Base-by-base conservation (phyloP, 768 basidiomycete genomes). In the Boletus rufocinnamomeus region DNA sequence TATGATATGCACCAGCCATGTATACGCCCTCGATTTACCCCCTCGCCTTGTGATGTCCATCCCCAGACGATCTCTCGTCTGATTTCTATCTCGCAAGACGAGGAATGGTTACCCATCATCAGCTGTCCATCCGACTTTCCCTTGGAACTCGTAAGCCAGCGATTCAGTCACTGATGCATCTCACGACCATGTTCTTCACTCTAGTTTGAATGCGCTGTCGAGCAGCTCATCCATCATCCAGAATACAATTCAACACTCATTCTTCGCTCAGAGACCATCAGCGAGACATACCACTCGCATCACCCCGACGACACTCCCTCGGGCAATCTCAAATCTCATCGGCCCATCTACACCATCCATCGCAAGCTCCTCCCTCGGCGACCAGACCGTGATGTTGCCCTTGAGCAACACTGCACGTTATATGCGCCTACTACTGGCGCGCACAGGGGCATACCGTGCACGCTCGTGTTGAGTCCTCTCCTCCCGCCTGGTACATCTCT, bases 181-280 rank as follows among this genome's bases (percentile, higher is more conserved):
- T 48, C 28, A 50, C 43, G 16, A 38, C n/a, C 11, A 23, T 28
- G 19, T 25, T 17, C 13, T 32, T 27, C 3, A 2, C 37, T 49
- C 19, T 61, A 94, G 92, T 97, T 97, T 68, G 83, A 89, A 62
- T 67, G 71, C 1, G 91, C 89, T 0, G 71, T 89, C 34, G 82
- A 81, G 27, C 88, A 92, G 61, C 77, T 96, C 19, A 78, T 94
- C 8, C 82, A 89, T 38, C 93, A 96, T 68, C 95, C 95, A 7
- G 95, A 98, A 68, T 92, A 93, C 70, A 96, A 95, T 68, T 93
- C 93, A 0, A 89, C 91, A 0, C 81, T 96, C 28, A 96, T 98
- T 56, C 76, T 98, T 19, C 84, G 95, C 2, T 90, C 94, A 0
- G 91, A 96, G 40, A 82, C 81, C 4, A 50, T 90, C 38, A 48